Base-by-base conservation (phyloP, 345 rosid species). In the Erodium maritimum region DNA sequence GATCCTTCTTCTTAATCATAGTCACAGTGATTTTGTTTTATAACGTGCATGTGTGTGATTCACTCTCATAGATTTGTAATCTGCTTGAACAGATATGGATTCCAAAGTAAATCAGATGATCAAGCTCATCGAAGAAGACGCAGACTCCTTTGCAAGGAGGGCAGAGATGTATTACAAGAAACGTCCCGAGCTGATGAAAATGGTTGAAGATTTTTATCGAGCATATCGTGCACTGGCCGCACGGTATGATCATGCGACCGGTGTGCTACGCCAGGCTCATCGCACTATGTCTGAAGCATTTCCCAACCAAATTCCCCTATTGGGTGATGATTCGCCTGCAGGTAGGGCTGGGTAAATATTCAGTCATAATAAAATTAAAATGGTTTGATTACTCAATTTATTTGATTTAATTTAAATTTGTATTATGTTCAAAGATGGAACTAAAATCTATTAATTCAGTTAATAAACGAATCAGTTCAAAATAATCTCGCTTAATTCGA, bases 161-260 rank as follows among this genome's bases (percentile, higher is more conserved):
- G 99, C 99, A 21, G 99, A 94, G 63, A 87, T 94, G 99, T 94
- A 90, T 69, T 94, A 90, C 64, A 87, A 82, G 83, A 82, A 87
- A 75, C 88, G 99, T 37, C 97, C 99, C 13, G 97, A 94, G 69
- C 88, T 94, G 64, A 82, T 94, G 93, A 84, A 87, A 69, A 57
- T 90, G 79, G 99, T 90, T 0, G 99, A 94, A 78, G 97, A 94
- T 74, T 94, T 94, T 70, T 94, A 94, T 73, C 78, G 99, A 71
- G 96, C 88, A 2, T 94, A 94, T 58, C 95, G 99, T 71, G 95
- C 95, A 54, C 76, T 94, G 69, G 97, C 99, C 63, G 99, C 85
- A 78, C 84, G 99, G 76, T 94, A 94, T 33, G 95, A 86, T 80
- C 85, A 94, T 59, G 96, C 97, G 1, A 94, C 97, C 0, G 95